Evolutionary conservation across 306 rosid species (phyloP).

Genomic region (Alnus glutinosa): DNA sequence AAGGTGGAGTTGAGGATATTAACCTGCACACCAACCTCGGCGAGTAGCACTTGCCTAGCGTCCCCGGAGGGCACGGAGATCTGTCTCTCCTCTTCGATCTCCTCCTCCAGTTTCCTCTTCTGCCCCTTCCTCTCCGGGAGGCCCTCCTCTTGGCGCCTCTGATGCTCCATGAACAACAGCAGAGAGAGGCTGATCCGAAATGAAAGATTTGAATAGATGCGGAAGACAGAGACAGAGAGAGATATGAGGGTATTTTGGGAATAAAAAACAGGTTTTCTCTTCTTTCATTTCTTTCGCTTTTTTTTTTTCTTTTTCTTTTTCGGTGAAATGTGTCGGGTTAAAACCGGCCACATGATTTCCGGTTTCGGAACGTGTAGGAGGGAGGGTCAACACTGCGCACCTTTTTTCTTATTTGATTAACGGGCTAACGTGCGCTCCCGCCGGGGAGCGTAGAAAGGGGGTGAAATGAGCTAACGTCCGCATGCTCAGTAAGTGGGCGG

Average conservation of each 20-base stretch:
- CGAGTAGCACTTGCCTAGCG: constrained; percentile 58
- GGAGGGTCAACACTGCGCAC: constrained; percentile 13
- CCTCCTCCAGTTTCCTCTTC: constrained; percentile 88
- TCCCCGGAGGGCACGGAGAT: constrained; percentile 67
- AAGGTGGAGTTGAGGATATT: constrained; percentile 63
- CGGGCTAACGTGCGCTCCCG: constrained; percentile 37
- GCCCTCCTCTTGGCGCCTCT: constrained; percentile 58
- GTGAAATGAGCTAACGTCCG: constrained; percentile 14
- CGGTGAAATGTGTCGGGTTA: constrained; percentile 29
- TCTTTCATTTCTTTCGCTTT: constrained; percentile 1
- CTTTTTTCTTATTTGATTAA: background rate
- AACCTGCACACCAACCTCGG: constrained; percentile 65
- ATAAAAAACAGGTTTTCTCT: constrained; percentile 3
- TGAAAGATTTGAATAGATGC: constrained; percentile 40
- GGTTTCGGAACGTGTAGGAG: background rate
- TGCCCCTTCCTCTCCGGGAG: constrained; percentile 87
- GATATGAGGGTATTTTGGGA: constrained; percentile 48
- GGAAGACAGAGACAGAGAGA: background rate
- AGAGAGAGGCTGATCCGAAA: constrained; percentile 36
- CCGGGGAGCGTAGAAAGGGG: background rate
- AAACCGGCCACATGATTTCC: constrained; percentile 38
- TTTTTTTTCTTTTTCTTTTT: constrained; percentile 6
- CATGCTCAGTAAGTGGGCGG: background rate
- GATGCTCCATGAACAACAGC: constrained; percentile 67
- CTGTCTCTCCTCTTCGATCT: constrained; percentile 59